Percentiles rank a stretch among this genome's conserved stretches.
Conservation (phyloP, 2,329 filamentous ascomycete species). For the Helminthosporium solani region DNA sequence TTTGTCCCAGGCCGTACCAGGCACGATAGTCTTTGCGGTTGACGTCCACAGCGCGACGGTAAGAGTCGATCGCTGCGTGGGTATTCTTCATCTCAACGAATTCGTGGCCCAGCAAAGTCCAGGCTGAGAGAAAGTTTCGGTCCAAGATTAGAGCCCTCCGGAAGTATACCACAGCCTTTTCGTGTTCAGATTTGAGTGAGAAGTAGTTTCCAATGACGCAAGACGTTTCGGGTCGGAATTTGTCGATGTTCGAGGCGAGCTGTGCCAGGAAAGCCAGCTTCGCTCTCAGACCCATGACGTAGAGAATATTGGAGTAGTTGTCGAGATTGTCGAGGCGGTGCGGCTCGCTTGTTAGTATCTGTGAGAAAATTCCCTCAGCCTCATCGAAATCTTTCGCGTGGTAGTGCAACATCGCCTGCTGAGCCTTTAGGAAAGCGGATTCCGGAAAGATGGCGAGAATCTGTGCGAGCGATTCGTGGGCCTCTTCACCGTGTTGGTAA, state of each 20-base stretch:
- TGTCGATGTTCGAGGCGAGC: constrained; percentile 86
- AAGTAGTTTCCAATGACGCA: constrained; percentile 98
- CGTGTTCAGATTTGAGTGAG: constrained; percentile 87
- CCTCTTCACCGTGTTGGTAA: constrained; percentile 76
- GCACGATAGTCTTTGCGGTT: constrained; percentile 96
- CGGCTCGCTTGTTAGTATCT: constrained; percentile 67
- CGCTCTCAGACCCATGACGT: constrained; percentile 83
- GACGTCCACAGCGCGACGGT: constrained; percentile 90
- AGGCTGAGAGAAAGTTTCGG: constrained; percentile 86
- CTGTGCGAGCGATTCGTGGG: constrained; percentile 73
- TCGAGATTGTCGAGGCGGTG: constrained; percentile 84
- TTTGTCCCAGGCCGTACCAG: constrained; percentile 96
- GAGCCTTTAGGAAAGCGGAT: constrained; percentile 87
- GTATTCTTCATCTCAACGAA: constrained; percentile 99
- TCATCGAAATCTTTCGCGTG: constrained; percentile 78
- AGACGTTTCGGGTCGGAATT: constrained; percentile 94
- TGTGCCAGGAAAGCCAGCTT: constrained; percentile 93
- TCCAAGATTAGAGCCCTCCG: constrained; percentile 88
- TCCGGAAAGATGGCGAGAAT: constrained; percentile 81
- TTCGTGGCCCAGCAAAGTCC: constrained; percentile 98
- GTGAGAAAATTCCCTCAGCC: constrained; percentile 63
- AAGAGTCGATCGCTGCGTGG: constrained; percentile 95
- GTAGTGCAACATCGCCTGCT: constrained; percentile 83
- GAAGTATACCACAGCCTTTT: constrained; percentile 98
- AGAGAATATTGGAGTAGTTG: constrained; percentile 96